Evolutionary conservation across 805 yeast genomes (phyloP), one percentile per base, ranked within the genome.

Genomic region (Lipomyces kockii): DNA sequence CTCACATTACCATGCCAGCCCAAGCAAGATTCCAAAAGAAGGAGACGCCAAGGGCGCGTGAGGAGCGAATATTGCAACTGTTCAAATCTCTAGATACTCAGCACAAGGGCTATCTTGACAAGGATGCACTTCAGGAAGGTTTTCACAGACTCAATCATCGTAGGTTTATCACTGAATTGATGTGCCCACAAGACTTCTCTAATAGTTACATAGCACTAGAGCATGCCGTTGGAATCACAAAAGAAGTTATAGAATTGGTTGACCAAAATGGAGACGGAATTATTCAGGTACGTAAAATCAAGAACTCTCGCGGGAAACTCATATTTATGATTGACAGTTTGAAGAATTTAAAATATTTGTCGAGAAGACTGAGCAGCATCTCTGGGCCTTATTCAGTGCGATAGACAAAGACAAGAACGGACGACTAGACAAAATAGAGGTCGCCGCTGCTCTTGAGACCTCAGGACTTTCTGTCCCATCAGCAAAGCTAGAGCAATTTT

Each of bases 391-490:
- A 2, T 76, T 76, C 55, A 61, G 61, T 58, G 64, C 72, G 39
- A 66, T 76, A 56, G 79, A 76, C 65, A 72, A 65, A 37, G 72
- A 70, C 58, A 65, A 61, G 25, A 67, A 64, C 37, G 76, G 76
- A 7, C 57, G 39, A 3, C 54, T 92, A 43, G 85, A 86, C 58
- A 82, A 85, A 56, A 80, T 82, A 0, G 97, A 93, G 73, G 85
- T 94, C 59, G 83, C 84, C 52, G 81, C 79, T 27, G 96, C 94
- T 72, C 80, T 93, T 66, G 80, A 84, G 14, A 78, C 81, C 3
- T 80, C 90, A 66, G 84, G 87, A 12, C 78, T 87, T 60, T 78
- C 80, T 22, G 87, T 91, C 12, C 82, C 85, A 2, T 81, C 81
- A 12, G 77, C 81, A 14, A 85, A 85, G 70, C 80, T 89, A 51